These are phyloP conservation scores for Psilocybe cyanescens DNA, from an alignment of 768 basidiomycete species.

Conservation along the genomic window DNA sequence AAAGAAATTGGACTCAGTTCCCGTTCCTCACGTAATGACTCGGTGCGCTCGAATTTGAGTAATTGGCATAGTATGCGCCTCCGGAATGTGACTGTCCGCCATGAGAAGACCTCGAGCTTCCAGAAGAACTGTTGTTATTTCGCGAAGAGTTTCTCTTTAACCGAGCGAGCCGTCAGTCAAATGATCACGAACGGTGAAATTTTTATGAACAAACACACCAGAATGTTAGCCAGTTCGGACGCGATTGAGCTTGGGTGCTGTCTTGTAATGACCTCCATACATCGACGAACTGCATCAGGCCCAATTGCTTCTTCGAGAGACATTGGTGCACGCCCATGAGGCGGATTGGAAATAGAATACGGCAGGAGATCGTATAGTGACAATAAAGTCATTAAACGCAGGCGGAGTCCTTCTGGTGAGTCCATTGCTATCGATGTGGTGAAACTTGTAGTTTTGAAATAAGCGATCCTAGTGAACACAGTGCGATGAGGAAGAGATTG, in stretches of 20 bases:
- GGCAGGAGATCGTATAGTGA: conserved; percentile 35
- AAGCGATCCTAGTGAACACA: no score
- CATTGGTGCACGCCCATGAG: conserved; percentile 25
- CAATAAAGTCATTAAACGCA: conserved; percentile 32
- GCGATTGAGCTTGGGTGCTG: conserved; percentile 13
- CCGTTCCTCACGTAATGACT: background rate
- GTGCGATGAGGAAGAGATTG: background rate
- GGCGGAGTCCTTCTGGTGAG: conserved; percentile 24
- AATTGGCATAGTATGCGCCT: background rate
- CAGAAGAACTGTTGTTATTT: background rate
- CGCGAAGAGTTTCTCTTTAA: background rate
- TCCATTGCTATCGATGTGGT: conserved; percentile 11
- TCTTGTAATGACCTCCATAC: conserved; percentile 24
- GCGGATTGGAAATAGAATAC: conserved; percentile 34
- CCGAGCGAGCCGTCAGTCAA: background rate
- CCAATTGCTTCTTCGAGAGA: conserved; percentile 30
- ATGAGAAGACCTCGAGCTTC: conserved; percentile 2
- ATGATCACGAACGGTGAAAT: background rate
- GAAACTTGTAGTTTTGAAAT: background rate
- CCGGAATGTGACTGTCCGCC: background rate
- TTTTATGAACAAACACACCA: conserved; percentile 9
- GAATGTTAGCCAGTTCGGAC: conserved; percentile 18
- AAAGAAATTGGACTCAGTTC: background rate
- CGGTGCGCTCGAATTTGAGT: conserved; percentile 1
- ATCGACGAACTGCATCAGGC: conserved; percentile 26